Base-by-base conservation (phyloP, 169 alveolate genomes). In the Amoebophrya sp. region DNA sequence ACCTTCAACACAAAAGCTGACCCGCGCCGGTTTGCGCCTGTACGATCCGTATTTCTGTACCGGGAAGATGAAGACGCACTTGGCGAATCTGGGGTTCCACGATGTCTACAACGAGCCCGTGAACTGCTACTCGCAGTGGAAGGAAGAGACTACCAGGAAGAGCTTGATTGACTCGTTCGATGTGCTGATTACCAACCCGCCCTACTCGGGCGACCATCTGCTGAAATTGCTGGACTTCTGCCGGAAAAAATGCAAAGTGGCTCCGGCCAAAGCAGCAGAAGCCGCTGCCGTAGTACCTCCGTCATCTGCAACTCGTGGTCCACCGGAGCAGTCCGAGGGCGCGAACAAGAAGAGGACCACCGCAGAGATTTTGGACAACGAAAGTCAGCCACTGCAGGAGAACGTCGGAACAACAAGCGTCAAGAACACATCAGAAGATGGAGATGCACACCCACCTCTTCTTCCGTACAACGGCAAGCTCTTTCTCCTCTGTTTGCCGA, bases 31-130 rank as follows among this genome's bases (percentile, higher is more conserved):
- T 41, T 25, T 66, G 83, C 83, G 83, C 7, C 1, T 66, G 2
- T 66, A 66, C 83, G 83, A 66, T 25, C 83, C 83, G 29, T 66
- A 66, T n/a, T 66, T 25, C 35, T 66, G 83, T 25, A 18, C 39
- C 39, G 83, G 83, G 38, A 2, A 66, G 83, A 66, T 66, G 83
- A 66, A 66, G 83, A n/a, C 39, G 38, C 83, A 66, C 18, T 25
- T 66, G 32, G 83, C 83, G 18, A n/a, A 18, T 3, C 32, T 66
- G 35, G 83, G 83, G 32, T 66, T 66, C 32, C 83, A 66, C 83
- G 83, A 66, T 25, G 83, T 66, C 35, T 66, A 66, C 83, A 66
- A 66, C 83, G 83, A 66, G 83, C 83, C 83, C 35, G 83, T 66
- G 83, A 25, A 66, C 83, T 66, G 83, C 32, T 66, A 66, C 83